Evolutionary conservation across 1,284 basidiomycete genomes (phyloP).

Genomic region (Agroathelia rolfsii): DNA sequence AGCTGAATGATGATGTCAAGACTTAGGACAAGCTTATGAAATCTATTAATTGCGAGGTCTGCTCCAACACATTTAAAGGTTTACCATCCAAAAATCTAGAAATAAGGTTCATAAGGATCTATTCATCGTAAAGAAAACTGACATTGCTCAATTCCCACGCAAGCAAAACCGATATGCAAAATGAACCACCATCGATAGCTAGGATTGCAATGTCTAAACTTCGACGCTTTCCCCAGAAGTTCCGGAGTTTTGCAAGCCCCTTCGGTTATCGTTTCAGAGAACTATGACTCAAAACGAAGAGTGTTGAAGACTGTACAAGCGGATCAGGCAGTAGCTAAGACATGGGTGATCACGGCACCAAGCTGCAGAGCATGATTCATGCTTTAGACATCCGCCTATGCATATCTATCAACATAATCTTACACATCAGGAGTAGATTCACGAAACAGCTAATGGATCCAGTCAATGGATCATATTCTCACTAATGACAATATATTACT

Average conservation of each 20-base stretch:
- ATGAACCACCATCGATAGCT: constrained; percentile 48
- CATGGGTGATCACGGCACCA: constrained; percentile 62
- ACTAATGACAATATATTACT: constrained; percentile 9
- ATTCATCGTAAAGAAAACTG: no score
- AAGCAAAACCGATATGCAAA: constrained; percentile 51
- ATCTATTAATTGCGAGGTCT: constrained; percentile 58
- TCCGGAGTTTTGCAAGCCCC: constrained; percentile 53
- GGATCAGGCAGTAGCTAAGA: constrained; percentile 63
- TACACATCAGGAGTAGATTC: constrained; percentile 73
- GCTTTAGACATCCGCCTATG: no score
- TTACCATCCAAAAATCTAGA: constrained; percentile 68
- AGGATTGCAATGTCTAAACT: constrained; percentile 55
- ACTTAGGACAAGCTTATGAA: constrained; percentile 63
- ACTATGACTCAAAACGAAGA: constrained; percentile 42
- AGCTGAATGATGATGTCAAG: constrained; percentile 68
- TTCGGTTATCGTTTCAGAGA: constrained; percentile 45
- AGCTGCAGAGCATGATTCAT: constrained; percentile 16
- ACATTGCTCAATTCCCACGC: constrained; percentile 72
- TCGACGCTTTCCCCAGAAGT: constrained; percentile 49
- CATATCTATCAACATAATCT: constrained; percentile 12
- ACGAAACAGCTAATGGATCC: constrained; percentile 62
- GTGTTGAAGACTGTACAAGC: constrained; percentile 55
- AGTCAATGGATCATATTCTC: background rate
- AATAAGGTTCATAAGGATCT: constrained; percentile 5
- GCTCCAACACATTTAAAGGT: constrained; percentile 79